These are phyloP conservation scores for Chytridium lagenaria DNA, from an alignment of 371 early-diverging fungal genomes.

Conservation along the genomic window DNA sequence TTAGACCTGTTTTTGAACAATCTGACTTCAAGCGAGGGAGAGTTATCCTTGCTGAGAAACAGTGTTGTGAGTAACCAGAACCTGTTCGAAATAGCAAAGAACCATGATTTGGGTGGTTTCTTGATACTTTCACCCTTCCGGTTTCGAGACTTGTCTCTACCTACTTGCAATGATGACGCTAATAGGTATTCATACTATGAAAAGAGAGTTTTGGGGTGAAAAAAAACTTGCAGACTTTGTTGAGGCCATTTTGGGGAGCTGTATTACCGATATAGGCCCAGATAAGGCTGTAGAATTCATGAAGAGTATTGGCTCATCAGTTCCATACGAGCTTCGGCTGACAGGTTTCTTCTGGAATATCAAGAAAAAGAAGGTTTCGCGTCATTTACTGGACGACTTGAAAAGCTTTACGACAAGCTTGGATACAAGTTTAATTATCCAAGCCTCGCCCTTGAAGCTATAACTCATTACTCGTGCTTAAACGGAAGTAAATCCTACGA, in stretches of 20 bases:
- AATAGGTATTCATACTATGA: not conserved
- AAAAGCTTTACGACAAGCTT: too few relatives aligned
- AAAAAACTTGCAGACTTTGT: slow-evolving; percentile 80
- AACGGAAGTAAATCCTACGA: slow-evolving; percentile 74
- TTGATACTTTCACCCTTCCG: slow-evolving; percentile 43
- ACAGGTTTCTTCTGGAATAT: too few relatives aligned
- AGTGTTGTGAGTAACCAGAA: slow-evolving; percentile 78
- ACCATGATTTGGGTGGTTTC: slow-evolving; percentile 49
- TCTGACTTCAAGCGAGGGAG: slow-evolving; percentile 80
- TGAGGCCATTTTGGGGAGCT: slow-evolving; percentile 87
- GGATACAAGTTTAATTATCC: slow-evolving; percentile 74
- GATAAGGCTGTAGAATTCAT: slow-evolving; percentile 27
- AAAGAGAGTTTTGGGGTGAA: slow-evolving; percentile 30
- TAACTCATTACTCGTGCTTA: slow-evolving; percentile 70
- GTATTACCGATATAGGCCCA: slow-evolving; percentile 60
- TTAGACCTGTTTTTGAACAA: slow-evolving; percentile 74
- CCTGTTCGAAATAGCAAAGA: slow-evolving; percentile 66
- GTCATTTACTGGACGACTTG: too few relatives aligned
- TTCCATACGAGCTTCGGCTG: too few relatives aligned
- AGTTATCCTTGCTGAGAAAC: slow-evolving; percentile 73
- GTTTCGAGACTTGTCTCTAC: slow-evolving; percentile 27
- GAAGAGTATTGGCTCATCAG: not conserved
- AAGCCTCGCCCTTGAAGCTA: slow-evolving; percentile 71
- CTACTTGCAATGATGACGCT: slow-evolving; percentile 26
- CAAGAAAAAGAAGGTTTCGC: too few relatives aligned